Conservation (phyloP, 192 early-diverging fungal genomes). For the Coemansia sp. region DNA sequence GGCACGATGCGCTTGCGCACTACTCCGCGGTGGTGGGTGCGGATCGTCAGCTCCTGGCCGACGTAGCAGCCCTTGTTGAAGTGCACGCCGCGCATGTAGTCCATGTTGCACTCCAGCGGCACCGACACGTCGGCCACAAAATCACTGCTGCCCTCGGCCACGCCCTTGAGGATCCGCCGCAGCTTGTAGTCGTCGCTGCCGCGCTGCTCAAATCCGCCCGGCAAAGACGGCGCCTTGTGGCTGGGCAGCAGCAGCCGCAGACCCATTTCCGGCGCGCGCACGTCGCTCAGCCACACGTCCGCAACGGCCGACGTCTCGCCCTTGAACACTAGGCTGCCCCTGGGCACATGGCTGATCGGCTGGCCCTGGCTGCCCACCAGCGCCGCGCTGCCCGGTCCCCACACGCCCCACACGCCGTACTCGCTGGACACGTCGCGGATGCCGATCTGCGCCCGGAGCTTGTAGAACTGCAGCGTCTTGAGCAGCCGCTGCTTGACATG, state of each 20-base stretch:
- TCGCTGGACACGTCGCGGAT: constrained; percentile 66
- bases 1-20: constrained; percentile 91
- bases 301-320: constrained; percentile 17
- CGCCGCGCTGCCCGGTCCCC: constrained; percentile 60
- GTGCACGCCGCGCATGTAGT: constrained; percentile 92
- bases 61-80: constrained; percentile 98
- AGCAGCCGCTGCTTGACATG: constrained; percentile 54
- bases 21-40: constrained; percentile 93
- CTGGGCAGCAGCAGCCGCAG: constrained; percentile 55
- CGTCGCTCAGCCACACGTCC: constrained; percentile 53
- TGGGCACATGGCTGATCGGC: constrained; percentile 31
- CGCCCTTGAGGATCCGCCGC: constrained; percentile 78
- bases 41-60: constrained; percentile 96
- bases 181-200: constrained; percentile 64
- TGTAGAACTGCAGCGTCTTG: constrained; percentile 73
- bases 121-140: constrained; percentile 68
- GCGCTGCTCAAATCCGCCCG: constrained; percentile 58
- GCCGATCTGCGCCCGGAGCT: constrained; percentile 74
- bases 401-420: constrained; percentile 70
- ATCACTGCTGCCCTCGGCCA: constrained; percentile 88
- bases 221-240: constrained; percentile 32
- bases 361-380: constrained; percentile 29
- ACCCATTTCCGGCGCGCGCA: constrained; percentile 61
- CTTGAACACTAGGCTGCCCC: constrained; percentile 44
- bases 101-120: constrained; percentile 90